Percentiles rank a stretch among this genome's conserved stretches.
phyloP scores from a whole-genome alignment of 148 eudicot genomes.

The Rhododendron simsii region DNA sequence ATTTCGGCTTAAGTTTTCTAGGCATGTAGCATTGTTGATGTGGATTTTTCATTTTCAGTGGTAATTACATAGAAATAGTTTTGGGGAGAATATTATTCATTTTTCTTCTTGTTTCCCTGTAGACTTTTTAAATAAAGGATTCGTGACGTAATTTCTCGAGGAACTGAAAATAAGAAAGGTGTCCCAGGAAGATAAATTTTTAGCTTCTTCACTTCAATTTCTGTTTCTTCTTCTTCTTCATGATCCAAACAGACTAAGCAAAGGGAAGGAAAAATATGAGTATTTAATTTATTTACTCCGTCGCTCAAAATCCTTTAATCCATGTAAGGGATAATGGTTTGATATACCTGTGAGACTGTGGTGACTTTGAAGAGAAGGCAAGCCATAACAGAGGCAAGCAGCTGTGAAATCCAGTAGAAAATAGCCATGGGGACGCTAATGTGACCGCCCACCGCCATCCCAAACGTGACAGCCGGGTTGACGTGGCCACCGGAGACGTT shows the following conservation, averaged over 20 bases:
- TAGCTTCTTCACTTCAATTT: neutral
- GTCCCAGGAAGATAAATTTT: too few relatives aligned
- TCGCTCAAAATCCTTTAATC: neutral
- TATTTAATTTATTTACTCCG: neutral
- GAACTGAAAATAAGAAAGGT: neutral
- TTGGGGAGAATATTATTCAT: too few relatives aligned
- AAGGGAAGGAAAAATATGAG: neutral
- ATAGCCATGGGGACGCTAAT: slow-evolving; percentile 58
- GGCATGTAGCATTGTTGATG: too few relatives aligned
- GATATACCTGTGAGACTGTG: slow-evolving; percentile 54
- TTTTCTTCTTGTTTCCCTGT: neutral
- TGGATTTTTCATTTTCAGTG: too few relatives aligned
- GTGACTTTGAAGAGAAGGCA: slow-evolving; percentile 60
- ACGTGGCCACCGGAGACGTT: slow-evolving; percentile 55
- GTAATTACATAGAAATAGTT: too few relatives aligned
- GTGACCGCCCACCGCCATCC: slow-evolving; percentile 69
- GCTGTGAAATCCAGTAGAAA: slow-evolving; percentile 71
- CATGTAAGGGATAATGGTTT: neutral
- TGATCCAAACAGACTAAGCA: too few relatives aligned
- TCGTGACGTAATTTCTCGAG: neutral
- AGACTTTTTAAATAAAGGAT: neutral
- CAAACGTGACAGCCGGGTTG: slow-evolving; percentile 66
- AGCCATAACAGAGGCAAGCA: slow-evolving; percentile 72
- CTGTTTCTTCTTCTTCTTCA: neutral
- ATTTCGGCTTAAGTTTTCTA: too few relatives aligned